Percentiles rank a stretch among this genome's conserved stretches.
phyloP scores from a whole-genome alignment of 495 filamentous ascomycete species.

The Neurospora terricola region DNA sequence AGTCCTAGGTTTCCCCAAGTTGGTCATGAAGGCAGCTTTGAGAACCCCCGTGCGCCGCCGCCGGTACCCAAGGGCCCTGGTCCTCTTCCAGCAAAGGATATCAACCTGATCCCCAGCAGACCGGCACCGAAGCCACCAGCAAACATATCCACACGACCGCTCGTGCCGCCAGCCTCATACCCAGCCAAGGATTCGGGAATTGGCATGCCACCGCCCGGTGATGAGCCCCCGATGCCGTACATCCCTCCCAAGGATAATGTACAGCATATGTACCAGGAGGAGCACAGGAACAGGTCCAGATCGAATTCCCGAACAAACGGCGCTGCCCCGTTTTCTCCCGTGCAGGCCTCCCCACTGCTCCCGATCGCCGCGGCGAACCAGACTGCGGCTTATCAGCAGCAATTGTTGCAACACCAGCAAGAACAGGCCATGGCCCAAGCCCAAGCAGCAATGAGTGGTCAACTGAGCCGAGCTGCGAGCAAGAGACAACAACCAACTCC shows the following conservation, averaged over 20 bases:
- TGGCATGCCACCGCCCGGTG: conserved; percentile 40
- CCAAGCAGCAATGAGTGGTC: conserved; percentile 48
- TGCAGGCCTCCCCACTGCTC: conserved; percentile 22
- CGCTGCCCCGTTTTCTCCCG: conserved; percentile 28
- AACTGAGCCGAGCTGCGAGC: conserved; percentile 54
- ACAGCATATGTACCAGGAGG: conserved; percentile 41
- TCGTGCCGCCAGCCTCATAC: conserved; percentile 38
- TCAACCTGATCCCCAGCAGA: conserved; percentile 50
- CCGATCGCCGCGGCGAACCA: conserved; percentile 23
- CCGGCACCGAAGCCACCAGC: conserved; percentile 59
- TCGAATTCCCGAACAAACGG: conserved; percentile 45
- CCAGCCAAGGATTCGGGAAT: conserved; percentile 44
- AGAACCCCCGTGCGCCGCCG: conserved; percentile 89
- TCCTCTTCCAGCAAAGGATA: conserved; percentile 36
- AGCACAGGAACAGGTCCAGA: conserved; percentile 35
- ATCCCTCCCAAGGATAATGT: conserved; percentile 36
- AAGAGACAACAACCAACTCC: conserved; percentile 49
- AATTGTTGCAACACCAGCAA: conserved; percentile 57
- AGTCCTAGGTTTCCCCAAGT: conserved; percentile 83
- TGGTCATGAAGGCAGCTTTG: conserved; percentile 87
- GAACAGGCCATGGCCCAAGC: conserved; percentile 67
- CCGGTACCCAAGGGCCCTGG: conserved; percentile 60
- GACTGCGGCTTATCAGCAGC: conserved; percentile 55
- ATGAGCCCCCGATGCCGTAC: conserved; percentile 40
- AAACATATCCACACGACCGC: conserved; percentile 30